Conservation (phyloP, 192 early-diverging fungal genomes). For the Radiomyces spectabilis region DNA sequence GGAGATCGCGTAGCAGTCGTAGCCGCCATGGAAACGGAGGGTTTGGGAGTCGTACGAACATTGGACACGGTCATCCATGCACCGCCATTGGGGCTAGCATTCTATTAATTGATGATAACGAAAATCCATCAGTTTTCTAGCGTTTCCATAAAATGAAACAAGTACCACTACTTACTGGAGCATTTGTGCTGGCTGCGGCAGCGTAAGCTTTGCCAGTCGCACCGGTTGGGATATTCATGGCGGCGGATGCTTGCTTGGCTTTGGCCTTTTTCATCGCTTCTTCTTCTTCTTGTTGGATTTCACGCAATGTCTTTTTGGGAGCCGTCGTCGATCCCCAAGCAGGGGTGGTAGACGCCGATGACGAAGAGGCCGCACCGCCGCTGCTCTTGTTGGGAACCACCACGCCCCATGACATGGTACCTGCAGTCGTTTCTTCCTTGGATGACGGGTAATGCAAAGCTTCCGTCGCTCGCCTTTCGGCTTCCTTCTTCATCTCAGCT, state of each 20-base stretch:
- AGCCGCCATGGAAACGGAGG: neutral
- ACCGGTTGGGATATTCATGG: too few species aligned
- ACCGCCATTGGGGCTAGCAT: constrained; percentile 7
- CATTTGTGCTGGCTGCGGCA: neutral
- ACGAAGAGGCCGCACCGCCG: constrained; percentile 12
- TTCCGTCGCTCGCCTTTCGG: constrained; percentile 1
- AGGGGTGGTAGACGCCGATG: constrained; percentile 14
- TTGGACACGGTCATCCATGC: constrained; percentile 33
- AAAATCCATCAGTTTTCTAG: constrained; percentile 1
- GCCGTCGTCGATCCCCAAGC: constrained; percentile 28
- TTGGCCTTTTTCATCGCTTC: constrained; percentile 37
- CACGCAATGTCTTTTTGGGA: constrained; percentile 48
- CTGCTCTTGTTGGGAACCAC: constrained; percentile 17
- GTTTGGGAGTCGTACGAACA: constrained; percentile 5
- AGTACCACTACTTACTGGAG: neutral
- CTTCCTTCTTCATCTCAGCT: constrained; percentile 22
- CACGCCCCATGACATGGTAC: constrained; percentile 31
- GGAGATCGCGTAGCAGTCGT: too few species aligned
- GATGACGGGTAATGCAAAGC: neutral
- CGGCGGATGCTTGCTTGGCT: constrained; percentile 8
- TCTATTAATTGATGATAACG: too few species aligned
- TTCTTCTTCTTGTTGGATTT: constrained; percentile 52
- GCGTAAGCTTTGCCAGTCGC: constrained; percentile 2
- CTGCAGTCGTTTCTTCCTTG: neutral
- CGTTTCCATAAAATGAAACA: neutral